A percentile compares a stretch with the other conserved stretches of the same genome.
These are phyloP conservation scores for Nissolia schottii DNA, from an alignment of 306 rosid species.

Conservation along the genomic window DNA sequence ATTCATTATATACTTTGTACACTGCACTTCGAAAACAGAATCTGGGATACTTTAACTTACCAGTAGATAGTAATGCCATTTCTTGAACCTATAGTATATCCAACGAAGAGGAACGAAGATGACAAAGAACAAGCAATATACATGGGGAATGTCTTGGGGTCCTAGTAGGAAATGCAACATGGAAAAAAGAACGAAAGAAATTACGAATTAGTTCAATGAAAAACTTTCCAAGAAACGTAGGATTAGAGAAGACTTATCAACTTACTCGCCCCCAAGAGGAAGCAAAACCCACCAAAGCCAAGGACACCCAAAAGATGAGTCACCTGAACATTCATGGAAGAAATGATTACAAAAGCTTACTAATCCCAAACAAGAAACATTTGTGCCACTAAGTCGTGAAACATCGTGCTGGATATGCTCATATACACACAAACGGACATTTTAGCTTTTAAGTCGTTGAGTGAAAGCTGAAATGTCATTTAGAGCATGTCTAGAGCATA, in stretches of 20 bases:
- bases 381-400: too few species aligned
- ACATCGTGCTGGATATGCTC: too few species aligned
- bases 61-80: constrained; percentile 96
- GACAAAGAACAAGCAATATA: constrained; percentile 78
- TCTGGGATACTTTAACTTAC: constrained; percentile 38
- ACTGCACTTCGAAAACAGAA: neutral
- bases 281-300: constrained; percentile 84
- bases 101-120: constrained; percentile 91
- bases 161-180: constrained; percentile 41
- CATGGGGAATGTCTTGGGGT: constrained; percentile 79
- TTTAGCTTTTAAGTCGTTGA: too few species aligned
- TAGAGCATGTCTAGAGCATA: too few species aligned
- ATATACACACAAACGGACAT: too few species aligned
- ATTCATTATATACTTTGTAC: neutral
- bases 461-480: too few species aligned
- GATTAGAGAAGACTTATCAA: constrained; percentile 19
- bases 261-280: constrained; percentile 92
- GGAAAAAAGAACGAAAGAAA: neutral
- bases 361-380: neutral
- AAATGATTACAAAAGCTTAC: neutral
- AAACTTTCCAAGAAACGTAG: neutral
- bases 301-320: constrained; percentile 80
- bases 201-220: neutral
- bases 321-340: constrained; percentile 35
- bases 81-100: constrained; percentile 92